Conservation (phyloP, 306 rosid genomes). For the Senna siamea region DNA sequence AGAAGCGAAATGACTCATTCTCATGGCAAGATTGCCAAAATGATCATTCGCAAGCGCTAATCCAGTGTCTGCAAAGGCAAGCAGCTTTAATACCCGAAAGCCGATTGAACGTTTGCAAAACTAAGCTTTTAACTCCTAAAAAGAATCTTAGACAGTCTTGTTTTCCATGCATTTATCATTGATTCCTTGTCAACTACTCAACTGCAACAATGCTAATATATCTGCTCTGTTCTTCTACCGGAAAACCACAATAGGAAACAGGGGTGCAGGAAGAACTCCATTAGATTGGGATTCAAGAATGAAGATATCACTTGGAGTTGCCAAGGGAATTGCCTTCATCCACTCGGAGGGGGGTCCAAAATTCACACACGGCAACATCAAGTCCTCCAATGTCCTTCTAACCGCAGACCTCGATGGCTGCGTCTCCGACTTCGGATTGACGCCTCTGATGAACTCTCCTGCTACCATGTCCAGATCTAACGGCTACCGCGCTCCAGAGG, state of each 20-base stretch:
- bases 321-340: constrained; percentile 72
- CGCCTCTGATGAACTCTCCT: constrained; percentile 62
- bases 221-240: constrained; percentile 21
- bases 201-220: neutral
- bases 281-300: constrained; percentile 78
- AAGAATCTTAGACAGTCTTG: neutral
- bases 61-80: neutral
- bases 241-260: constrained; percentile 55
- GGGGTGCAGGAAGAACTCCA: constrained; percentile 60
- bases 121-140: neutral
- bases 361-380: constrained; percentile 75
- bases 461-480: constrained; percentile 58
- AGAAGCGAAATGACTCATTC: neutral
- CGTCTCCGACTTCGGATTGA: constrained; percentile 68
- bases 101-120: constrained; percentile 3
- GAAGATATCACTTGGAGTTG: constrained; percentile 60
- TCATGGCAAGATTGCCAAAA: neutral
- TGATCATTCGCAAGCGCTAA: neutral
- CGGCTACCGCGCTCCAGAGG: constrained; percentile 80
- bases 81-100: neutral
- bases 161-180: neutral
- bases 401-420: constrained; percentile 60
- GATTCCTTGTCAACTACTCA: neutral
- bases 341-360: constrained; percentile 62
- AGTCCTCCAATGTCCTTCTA: constrained; percentile 76